These are phyloP conservation scores for Persicaria tinctoria DNA, from an alignment of 148 eudicot species.

Conservation along the genomic window DNA sequence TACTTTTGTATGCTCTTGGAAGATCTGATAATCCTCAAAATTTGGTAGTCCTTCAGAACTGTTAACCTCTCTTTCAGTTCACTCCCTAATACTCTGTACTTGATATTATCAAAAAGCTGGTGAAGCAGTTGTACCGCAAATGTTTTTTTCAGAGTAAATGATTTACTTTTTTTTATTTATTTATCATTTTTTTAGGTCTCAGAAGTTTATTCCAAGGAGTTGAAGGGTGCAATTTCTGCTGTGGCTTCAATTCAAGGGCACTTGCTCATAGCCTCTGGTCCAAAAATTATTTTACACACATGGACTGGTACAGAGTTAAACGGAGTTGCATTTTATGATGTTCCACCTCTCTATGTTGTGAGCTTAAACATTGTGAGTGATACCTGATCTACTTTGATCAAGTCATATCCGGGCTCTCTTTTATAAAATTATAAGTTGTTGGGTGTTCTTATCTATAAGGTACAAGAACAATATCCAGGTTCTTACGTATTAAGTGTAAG, in stretches of 20 bases:
- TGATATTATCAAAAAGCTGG: conserved; percentile 8
- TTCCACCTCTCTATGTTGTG: conserved; percentile 93
- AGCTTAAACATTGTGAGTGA: conserved; percentile 88
- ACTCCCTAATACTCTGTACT: neutral
- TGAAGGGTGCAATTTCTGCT: conserved; percentile 98
- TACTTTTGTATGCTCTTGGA: conserved; percentile 78
- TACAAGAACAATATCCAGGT: neutral
- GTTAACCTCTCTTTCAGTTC: neutral
- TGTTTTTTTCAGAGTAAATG: neutral
- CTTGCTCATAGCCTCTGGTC: conserved; percentile 89
- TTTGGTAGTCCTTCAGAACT: conserved; percentile 30
- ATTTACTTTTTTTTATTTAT: neutral
- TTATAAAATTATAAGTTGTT: neutral
- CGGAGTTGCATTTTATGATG: conserved; percentile 88
- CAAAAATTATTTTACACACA: conserved; percentile 81
- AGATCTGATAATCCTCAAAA: conserved; percentile 56
- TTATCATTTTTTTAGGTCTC: conserved; percentile 41
- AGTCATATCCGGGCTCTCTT: neutral
- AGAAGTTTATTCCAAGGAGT: conserved; percentile 85
- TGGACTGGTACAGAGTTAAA: conserved; percentile 94
- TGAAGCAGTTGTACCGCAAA: neutral
- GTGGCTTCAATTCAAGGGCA: conserved; percentile 94
- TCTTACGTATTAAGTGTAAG: conserved; percentile 3
- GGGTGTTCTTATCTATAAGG: conserved; percentile 2
- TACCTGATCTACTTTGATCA: neutral